Evolutionary conservation across 2,329 filamentous ascomycete species (phyloP), one percentile per base, ranked within the genome.

Genomic region (Laburnicola sp.): DNA sequence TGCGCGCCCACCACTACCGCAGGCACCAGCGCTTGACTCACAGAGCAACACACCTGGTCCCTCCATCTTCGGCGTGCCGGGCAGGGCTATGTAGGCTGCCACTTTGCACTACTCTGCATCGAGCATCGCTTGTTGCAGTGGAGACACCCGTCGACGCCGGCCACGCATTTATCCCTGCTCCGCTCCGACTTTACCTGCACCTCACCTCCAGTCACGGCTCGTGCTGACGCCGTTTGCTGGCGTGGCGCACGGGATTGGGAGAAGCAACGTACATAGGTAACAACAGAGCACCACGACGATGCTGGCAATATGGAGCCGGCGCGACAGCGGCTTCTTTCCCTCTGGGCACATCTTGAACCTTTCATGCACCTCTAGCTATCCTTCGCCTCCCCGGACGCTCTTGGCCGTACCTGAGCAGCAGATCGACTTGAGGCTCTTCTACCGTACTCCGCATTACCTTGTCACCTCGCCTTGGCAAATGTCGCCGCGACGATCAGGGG

Each of bases 401-500:
- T 16, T 16, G 16, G 16, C 16, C 16, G 16, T 16, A 16, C 16
- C 16, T 16, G 16, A 16, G 16, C 16, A 16, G 16, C 16, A 16
- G 16, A 16, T 16, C 16, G 16, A 16, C 16, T 16, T 16, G 16
- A 16, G 16, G 16, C 16, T 16, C 16, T 16, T 16, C 16, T 16
- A 16, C 16, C 16, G 16, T 32, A 23, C 8, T 32, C 41, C 22
- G 28, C 28, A n/a, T 39, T 8, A 11, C 45, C 50, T 26, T 7
- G 11, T 22, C 35, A 11, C 35, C 32, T 43, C 32, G 31, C 56
- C 48, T 70, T 80, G n/a, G 84, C 84, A 73, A 86, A 87, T 1
- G 84, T 86, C 16, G 82, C 82, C 3, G 85, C 85, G 7, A 87
- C 84, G 55, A 88, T 85, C 55, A 88, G 72, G 6, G 85, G 85